Evolutionary conservation across 2,329 filamentous ascomycete species (phyloP).

Genomic region (Talaromyces funiculosus): DNA sequence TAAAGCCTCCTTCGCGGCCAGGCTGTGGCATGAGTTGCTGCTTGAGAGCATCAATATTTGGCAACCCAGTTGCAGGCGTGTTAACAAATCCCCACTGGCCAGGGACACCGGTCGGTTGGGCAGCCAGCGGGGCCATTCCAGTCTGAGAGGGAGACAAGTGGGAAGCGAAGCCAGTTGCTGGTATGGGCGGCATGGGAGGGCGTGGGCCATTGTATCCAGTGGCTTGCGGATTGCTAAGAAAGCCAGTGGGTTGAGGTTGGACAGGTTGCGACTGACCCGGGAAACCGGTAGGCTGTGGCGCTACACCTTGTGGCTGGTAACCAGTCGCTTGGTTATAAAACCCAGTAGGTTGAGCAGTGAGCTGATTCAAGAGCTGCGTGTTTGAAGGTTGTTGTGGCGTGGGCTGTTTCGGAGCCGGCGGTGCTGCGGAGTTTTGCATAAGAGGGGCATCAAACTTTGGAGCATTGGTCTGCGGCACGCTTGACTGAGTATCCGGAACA

Average conservation of each 20-base stretch:
- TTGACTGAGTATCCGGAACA: constrained; percentile 64
- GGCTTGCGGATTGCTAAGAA: constrained; percentile 64
- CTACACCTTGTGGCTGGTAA: constrained; percentile 48
- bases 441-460: constrained; percentile 62
- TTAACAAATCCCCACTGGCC: constrained; percentile 99
- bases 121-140: constrained; percentile 67
- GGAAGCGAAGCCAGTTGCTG: constrained; percentile 64
- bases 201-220: constrained; percentile 75
- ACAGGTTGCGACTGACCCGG: constrained; percentile 50
- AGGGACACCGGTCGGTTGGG: constrained; percentile 88
- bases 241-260: constrained; percentile 65
- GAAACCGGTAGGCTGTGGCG: constrained; percentile 39
- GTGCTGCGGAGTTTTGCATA: constrained; percentile 43
- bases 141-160: constrained; percentile 57
- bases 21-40: constrained; percentile 96
- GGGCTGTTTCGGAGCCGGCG: constrained; percentile 57
- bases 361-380: constrained; percentile 52
- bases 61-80: constrained; percentile 78
- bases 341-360: constrained; percentile 50
- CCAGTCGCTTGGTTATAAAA: constrained; percentile 61
- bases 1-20: constrained; percentile 80
- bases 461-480: constrained; percentile 55
- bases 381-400: constrained; percentile 68
- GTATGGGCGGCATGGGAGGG: constrained; percentile 78
- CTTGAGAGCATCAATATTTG: constrained; percentile 88